Evolutionary conservation across 1,284 basidiomycete genomes (phyloP).

Genomic region (Ganoderma multipileum): DNA sequence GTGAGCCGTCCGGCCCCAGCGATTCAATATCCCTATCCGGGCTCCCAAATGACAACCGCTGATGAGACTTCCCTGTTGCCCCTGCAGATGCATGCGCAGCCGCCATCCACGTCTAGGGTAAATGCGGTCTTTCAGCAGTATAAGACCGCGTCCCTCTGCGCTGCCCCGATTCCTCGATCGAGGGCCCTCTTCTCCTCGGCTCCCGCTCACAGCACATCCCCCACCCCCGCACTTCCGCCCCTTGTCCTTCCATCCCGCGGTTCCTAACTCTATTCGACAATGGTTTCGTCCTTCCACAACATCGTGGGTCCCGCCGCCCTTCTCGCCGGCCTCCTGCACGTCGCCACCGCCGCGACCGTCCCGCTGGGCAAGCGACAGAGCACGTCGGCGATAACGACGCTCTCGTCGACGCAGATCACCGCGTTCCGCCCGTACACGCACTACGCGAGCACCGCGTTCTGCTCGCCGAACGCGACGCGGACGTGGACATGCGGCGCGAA

Average conservation of each 20-base stretch:
- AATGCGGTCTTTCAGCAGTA: neutral
- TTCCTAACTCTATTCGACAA: neutral
- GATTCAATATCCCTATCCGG: neutral
- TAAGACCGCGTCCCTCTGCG: neutral
- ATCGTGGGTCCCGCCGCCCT: neutral
- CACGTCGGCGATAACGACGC: slow-evolving; percentile 37
- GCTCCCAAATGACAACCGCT: neutral
- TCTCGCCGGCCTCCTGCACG: slow-evolving; percentile 15
- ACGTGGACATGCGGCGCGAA: slow-evolving; percentile 46
- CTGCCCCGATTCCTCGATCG: neutral
- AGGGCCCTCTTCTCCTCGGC: neutral
- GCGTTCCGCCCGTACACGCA: slow-evolving; percentile 48
- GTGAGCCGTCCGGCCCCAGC: neutral
- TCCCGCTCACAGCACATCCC: neutral
- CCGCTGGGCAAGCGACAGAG: slow-evolving; percentile 16
- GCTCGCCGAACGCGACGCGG: slow-evolving; percentile 39
- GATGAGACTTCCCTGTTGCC: neutral
- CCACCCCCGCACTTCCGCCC: neutral
- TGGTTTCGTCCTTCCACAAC: neutral
- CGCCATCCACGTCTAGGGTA: neutral
- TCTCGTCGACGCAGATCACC: slow-evolving; percentile 41
- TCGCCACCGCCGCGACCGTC: neutral
- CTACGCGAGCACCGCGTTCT: slow-evolving; percentile 47
- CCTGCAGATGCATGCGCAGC: neutral
- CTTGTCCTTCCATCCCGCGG: neutral